A percentile compares a stretch with the other conserved stretches of the same genome.
Evolutionary conservation across 495 filamentous ascomycete genomes (phyloP).

Genomic region (Podospora conica): DNA sequence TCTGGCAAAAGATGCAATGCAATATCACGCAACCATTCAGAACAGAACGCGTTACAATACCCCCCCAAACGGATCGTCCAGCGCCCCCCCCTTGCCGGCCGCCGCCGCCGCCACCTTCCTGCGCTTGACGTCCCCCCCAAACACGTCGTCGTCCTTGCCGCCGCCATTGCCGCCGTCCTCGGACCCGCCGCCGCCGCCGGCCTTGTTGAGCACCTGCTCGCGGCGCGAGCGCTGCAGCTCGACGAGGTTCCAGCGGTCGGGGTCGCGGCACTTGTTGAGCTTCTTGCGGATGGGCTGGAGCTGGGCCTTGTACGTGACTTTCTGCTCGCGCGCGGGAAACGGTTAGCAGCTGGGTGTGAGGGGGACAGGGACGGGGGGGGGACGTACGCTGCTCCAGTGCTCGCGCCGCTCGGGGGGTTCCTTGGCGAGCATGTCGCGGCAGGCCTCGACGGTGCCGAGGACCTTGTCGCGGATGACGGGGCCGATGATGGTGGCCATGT

Average conservation of each 20-base stretch:
- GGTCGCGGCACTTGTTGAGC: slow-evolving; percentile 71
- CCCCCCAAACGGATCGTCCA: slow-evolving; percentile 54
- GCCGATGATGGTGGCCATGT: slow-evolving; percentile 28
- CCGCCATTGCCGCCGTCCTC: slow-evolving; percentile 24
- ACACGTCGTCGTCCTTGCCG: slow-evolving; percentile 39
- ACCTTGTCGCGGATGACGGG: slow-evolving; percentile 38
- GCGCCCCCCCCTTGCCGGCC: slow-evolving; percentile 39
- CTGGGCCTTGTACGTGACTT: slow-evolving; percentile 31
- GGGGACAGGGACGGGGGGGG: neutral
- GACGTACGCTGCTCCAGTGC: slow-evolving; percentile 39
- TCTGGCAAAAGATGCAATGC: neutral
- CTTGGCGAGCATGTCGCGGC: slow-evolving; percentile 44
- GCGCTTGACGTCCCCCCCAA: slow-evolving; percentile 51
- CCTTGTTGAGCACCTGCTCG: slow-evolving; percentile 38
- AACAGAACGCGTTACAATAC: slow-evolving; percentile 21
- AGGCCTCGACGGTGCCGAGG: slow-evolving; percentile 42
- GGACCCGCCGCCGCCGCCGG: slow-evolving; percentile 27
- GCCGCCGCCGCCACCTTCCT: slow-evolving; percentile 54
- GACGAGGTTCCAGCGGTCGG: slow-evolving; percentile 56
- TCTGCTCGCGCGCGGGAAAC: slow-evolving; percentile 13
- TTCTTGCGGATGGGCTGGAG: slow-evolving; percentile 61
- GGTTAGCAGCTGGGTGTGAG: neutral
- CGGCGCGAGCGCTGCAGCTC: slow-evolving; percentile 47
- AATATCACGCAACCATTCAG: neutral
- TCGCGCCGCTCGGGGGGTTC: slow-evolving; percentile 41